These are phyloP conservation scores for Jacaranda mimosifolia DNA, from an alignment of 257 asterid genomes.

Conservation along the genomic window DNA sequence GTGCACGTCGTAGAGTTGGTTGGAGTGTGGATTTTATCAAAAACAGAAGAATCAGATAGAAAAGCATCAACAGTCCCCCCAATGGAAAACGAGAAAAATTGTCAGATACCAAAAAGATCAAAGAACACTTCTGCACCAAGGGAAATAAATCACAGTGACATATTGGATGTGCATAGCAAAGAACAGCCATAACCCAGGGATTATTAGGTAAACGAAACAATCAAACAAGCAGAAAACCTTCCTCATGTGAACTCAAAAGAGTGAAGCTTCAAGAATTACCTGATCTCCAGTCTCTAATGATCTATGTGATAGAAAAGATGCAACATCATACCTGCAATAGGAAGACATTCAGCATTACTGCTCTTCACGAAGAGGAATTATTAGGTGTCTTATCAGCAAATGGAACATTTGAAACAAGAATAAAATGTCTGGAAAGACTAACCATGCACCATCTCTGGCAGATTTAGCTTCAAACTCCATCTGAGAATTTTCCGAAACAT, in stretches of 20 bases:
- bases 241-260: constrained; percentile 29
- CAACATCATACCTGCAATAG: constrained; percentile 81
- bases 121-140: too few relatives aligned
- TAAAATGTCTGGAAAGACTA: constrained; percentile 39
- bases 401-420: constrained; percentile 12
- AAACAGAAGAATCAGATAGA: too few relatives aligned
- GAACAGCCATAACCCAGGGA: too few relatives aligned
- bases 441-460: constrained; percentile 99
- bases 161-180: too few relatives aligned
- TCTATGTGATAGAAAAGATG: constrained; percentile 72
- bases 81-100: too few relatives aligned
- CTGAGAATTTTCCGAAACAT: constrained; percentile 60
- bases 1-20: too few relatives aligned
- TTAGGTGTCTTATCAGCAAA: constrained; percentile 13
- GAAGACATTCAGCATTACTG: constrained; percentile 20
- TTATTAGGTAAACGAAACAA: not conserved
- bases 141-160: too few relatives aligned
- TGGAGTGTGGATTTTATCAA: too few relatives aligned
- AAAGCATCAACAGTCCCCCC: too few relatives aligned
- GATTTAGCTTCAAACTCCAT: constrained; percentile 98
- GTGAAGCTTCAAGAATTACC: constrained; percentile 63
- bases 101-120: too few relatives aligned
- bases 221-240: constrained; percentile 29
- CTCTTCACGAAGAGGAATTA: constrained; percentile 20
- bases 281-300: constrained; percentile 78